Evolutionary conservation across 1,284 basidiomycete genomes (phyloP).

Genomic region (Puccinia brachypodii): DNA sequence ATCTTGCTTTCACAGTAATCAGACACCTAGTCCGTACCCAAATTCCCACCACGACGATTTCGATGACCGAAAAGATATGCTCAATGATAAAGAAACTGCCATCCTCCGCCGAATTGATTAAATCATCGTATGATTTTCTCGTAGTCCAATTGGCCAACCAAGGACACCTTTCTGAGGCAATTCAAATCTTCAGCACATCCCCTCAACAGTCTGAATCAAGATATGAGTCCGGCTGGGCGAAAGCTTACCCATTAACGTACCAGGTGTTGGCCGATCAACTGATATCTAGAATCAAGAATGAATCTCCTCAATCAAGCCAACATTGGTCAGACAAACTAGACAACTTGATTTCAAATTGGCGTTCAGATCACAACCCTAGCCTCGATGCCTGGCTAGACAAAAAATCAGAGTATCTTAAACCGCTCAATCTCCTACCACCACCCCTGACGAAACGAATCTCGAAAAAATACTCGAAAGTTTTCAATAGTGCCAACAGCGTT

Average conservation of each 20-base stretch:
- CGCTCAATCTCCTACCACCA: slow-evolving; percentile 22
- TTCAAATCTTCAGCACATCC: slow-evolving; percentile 7
- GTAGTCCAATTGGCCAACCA: slow-evolving; percentile 48
- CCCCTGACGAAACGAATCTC: slow-evolving; percentile 38
- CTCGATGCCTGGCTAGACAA: slow-evolving; percentile 29
- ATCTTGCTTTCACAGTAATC: slow-evolving; percentile 14
- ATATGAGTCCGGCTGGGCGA: not conserved
- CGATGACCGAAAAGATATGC: slow-evolving; percentile 4
- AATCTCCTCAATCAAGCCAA: not conserved
- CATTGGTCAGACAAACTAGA: slow-evolving; percentile 31
- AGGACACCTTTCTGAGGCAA: slow-evolving; percentile 34
- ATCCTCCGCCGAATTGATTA: not conserved
- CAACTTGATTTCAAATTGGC: slow-evolving; percentile 27
- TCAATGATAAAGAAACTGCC: not conserved
- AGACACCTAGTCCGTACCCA: slow-evolving; percentile 41
- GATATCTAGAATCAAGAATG: not conserved
- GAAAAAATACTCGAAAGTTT: slow-evolving; percentile 16
- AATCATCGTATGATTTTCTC: slow-evolving; percentile 16
- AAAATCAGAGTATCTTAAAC: not conserved
- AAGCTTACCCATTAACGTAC: slow-evolving; percentile 25
- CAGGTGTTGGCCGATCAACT: slow-evolving; percentile 43
- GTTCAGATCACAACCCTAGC: slow-evolving; percentile 7
- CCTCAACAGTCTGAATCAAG: not conserved
- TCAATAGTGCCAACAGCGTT: not conserved
- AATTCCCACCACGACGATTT: not conserved